Base-by-base conservation (phyloP, 1,284 basidiomycete genomes). In the Apiotrichum montevideense region DNA sequence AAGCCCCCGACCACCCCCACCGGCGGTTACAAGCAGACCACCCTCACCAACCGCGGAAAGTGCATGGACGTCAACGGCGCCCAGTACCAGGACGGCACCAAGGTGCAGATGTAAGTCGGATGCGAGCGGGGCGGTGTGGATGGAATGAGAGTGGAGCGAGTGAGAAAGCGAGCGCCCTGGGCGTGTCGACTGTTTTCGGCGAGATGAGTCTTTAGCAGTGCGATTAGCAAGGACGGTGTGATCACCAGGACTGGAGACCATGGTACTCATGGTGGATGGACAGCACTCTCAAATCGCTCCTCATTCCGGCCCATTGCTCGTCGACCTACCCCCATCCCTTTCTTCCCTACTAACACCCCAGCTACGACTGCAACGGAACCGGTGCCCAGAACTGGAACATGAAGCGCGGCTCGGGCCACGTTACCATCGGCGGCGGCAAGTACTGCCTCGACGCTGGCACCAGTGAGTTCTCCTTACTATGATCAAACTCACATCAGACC, bases 391-490 rank as follows among this genome's bases (percentile, higher is more conserved):
- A 58, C 33, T 58, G 51, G 43, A 35, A 15, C 40, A 14, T 58
- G 42, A 10, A 33, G 21, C 51, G 51, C 41, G 57, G 54, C 37
- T 21, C 51, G 37, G 41, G 42, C 37, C 13, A n/a, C 33, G 50
- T 56, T 6, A 59, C 64, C 50, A 54, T 70, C 29, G 63, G 64
- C 21, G 53, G 56, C 3, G 63, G 63, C 46, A 64, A 61, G 34
- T 67, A 56, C 52, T 72, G 70, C 56, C 60, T 69, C 32, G 70
- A 70, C 54, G 65, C 70, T 1, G 59, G 62, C 3, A 47, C 55
- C 7, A 58, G 56, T 61, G 29, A 15, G 59, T 60, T 3, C 3
- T 35, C 14, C 37, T 13, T 21, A 21, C 21, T 21, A 21, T 8
- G 8, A 39, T 39, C 8, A 39, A 7, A 39, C 37, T 8, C 7